Evolutionary conservation across 768 basidiomycete species (phyloP).

Genomic region (Russula olivacea): DNA sequence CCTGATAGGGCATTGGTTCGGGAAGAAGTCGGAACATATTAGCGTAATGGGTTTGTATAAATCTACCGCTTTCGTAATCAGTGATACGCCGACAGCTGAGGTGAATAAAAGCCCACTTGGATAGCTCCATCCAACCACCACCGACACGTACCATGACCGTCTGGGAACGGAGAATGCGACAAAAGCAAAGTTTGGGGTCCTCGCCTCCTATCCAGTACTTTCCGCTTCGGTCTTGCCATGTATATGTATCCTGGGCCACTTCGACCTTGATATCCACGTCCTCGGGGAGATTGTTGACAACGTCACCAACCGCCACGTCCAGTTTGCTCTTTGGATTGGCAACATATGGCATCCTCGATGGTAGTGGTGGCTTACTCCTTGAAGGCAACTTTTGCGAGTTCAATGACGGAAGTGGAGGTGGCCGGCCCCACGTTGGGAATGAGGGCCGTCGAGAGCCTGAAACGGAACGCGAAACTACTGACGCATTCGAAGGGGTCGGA

Average conservation of each 20-base stretch:
- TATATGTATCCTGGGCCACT: constrained; percentile 74
- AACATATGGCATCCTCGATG: constrained; percentile 63
- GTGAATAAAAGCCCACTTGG: constrained; percentile 52
- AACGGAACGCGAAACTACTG: constrained; percentile 44
- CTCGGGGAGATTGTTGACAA: constrained; percentile 83
- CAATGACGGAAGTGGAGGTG: constrained; percentile 51
- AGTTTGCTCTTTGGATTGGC: constrained; percentile 88
- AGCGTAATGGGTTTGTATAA: constrained; percentile 81
- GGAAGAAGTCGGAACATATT: constrained; percentile 71
- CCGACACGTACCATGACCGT: constrained; percentile 97
- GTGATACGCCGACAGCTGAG: background rate
- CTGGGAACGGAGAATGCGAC: constrained; percentile 83
- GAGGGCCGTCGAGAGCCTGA: constrained; percentile 42
- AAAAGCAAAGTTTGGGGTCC: constrained; percentile 86
- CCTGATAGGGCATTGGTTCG: constrained; percentile 46
- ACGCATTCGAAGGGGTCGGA: constrained; percentile 58
- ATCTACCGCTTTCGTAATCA: constrained; percentile 42
- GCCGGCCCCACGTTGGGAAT: constrained; percentile 60
- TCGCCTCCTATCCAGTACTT: constrained; percentile 96
- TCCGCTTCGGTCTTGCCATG: constrained; percentile 89
- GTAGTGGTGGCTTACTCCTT: constrained; percentile 35
- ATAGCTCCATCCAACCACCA: constrained; percentile 90
- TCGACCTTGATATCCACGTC: constrained; percentile 78
- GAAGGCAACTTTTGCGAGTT: constrained; percentile 42
- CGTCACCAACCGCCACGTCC: constrained; percentile 87